phyloP scores from a whole-genome alignment of 768 basidiomycete species.

The Mrakia gelida region DNA sequence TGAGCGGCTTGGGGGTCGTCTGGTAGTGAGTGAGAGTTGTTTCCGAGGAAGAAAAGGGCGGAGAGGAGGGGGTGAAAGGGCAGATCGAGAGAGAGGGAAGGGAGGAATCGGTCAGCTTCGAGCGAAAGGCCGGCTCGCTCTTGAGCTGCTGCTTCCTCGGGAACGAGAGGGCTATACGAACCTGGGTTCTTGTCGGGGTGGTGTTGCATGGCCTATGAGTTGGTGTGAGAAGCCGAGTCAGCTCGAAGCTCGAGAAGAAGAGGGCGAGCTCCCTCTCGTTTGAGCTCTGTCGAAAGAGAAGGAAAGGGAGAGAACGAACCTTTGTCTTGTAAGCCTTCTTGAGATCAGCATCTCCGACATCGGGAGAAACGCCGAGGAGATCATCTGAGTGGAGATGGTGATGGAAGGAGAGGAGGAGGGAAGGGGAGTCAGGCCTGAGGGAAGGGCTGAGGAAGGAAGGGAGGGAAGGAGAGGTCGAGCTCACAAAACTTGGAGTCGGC shows the following conservation, averaged over 20 bases:
- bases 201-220: constrained; percentile 36
- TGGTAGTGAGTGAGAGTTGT: not conserved
- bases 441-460: not conserved
- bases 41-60: not conserved
- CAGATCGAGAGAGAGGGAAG: not conserved
- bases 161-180: not conserved
- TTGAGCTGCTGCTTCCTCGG: not conserved
- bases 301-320: constrained; percentile 45
- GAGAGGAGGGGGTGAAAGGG: not conserved
- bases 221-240: not conserved
- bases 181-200: constrained; percentile 39
- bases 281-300: not conserved
- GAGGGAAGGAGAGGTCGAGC: not conserved
- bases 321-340: constrained; percentile 97
- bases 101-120: not conserved
- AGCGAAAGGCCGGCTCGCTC: not conserved
- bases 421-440: not conserved
- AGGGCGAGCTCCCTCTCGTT: not conserved
- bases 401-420: not conserved
- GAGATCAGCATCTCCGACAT: constrained; percentile 75
- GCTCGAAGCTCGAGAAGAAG: not conserved
- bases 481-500: constrained; percentile 30
- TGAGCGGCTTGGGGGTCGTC: constrained; percentile 30
- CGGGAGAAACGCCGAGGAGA: constrained; percentile 75
- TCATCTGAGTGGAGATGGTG: constrained; percentile 51